A percentile compares a stretch with the other conserved stretches of the same genome.
These are phyloP conservation scores for Trametes meyenii DNA, from an alignment of 768 basidiomycete species.

Conservation along the genomic window DNA sequence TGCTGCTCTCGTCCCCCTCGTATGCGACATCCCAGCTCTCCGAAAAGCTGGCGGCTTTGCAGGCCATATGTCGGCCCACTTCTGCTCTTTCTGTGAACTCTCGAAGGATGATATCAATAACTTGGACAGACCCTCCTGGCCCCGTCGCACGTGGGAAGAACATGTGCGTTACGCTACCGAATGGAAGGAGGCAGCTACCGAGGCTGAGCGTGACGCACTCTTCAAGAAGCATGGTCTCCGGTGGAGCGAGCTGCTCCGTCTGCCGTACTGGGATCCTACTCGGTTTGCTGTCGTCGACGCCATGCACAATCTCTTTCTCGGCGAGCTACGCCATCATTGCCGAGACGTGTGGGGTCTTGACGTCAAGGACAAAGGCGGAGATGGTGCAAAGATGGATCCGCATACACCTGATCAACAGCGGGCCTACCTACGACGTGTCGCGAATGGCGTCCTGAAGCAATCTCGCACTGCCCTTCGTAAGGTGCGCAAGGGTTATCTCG, in stretches of 20 bases:
- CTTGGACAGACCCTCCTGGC: constrained; percentile 32
- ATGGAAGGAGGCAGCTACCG: no score
- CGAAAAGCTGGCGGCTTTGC: constrained; percentile 36
- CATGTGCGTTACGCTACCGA: constrained; percentile 24
- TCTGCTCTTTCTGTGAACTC: constrained; percentile 35
- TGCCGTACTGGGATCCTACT: no score
- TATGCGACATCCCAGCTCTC: constrained; percentile 42
- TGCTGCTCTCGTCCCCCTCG: constrained; percentile 35
- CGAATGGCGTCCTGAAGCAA: neutral
- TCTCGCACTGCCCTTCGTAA: neutral
- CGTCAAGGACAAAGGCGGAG: neutral
- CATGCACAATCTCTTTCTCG: no score
- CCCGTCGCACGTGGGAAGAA: constrained; percentile 11
- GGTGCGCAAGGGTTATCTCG: neutral
- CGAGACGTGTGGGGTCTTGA: neutral
- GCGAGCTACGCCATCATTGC: no score
- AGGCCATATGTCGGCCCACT: constrained; percentile 22
- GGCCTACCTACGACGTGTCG: neutral
- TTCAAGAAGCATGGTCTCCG: no score
- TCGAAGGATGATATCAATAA: constrained; percentile 32
- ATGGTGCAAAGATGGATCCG: neutral
- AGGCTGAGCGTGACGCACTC: no score
- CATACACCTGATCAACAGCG: neutral
- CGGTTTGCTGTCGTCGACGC: no score
- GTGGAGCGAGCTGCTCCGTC: no score